Percentiles rank a stretch among this genome's conserved stretches.
Evolutionary conservation across 2,329 filamentous ascomycete species (phyloP).

Genomic region (Albifimbria verrucaria): DNA sequence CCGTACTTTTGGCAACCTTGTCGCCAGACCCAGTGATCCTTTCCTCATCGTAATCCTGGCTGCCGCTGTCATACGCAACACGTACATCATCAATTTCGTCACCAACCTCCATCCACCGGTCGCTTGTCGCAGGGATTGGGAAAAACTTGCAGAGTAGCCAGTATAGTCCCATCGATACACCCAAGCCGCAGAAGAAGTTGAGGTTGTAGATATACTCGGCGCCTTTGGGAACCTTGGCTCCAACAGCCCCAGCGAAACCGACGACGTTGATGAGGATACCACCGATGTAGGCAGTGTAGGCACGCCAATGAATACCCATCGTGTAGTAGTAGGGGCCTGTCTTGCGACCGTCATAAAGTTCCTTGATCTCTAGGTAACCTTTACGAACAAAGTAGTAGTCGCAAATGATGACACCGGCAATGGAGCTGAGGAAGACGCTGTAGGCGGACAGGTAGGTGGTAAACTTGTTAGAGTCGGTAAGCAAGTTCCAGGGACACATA

Average conservation of each 20-base stretch:
- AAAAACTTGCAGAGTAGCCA: slow-evolving; percentile 65
- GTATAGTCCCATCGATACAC: slow-evolving; percentile 66
- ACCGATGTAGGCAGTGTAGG: slow-evolving; percentile 75
- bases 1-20: slow-evolving; percentile 13
- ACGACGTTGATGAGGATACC: slow-evolving; percentile 90
- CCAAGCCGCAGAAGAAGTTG: slow-evolving; percentile 86
- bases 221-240: slow-evolving; percentile 66
- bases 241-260: slow-evolving; percentile 82
- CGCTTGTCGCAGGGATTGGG: slow-evolving; percentile 72
- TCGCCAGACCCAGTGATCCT: slow-evolving; percentile 10
- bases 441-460: slow-evolving; percentile 90
- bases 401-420: slow-evolving; percentile 83
- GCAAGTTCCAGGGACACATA: slow-evolving; percentile 84
- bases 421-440: slow-evolving; percentile 89
- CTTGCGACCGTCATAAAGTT: slow-evolving; percentile 71
- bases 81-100: slow-evolving; percentile 55
- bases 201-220: slow-evolving; percentile 85
- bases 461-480: slow-evolving; percentile 75
- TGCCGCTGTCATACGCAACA: slow-evolving; percentile 41
- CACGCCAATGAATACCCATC: slow-evolving; percentile 76
- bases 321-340: slow-evolving; percentile 70
- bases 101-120: slow-evolving; percentile 74
- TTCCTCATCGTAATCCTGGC: slow-evolving; percentile 38
- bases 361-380: slow-evolving; percentile 74
- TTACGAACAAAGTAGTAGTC: slow-evolving; percentile 87